Evolutionary conservation across 2,329 filamentous ascomycete genomes (phyloP), one percentile per base, ranked within the genome.

Genomic region (Calonectria hongkongensis): DNA sequence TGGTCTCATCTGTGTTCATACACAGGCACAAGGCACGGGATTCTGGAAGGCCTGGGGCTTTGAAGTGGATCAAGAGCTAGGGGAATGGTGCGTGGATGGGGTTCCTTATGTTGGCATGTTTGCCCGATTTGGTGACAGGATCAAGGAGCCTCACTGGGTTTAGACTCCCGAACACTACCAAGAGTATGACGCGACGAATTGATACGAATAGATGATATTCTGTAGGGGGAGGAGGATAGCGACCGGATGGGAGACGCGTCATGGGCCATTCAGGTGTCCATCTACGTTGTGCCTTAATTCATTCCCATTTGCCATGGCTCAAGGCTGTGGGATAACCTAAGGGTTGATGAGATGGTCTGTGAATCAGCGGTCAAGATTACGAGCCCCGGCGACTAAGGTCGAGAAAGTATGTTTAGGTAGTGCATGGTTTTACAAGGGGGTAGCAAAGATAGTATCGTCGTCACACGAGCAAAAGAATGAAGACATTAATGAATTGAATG

Each of bases 101-200:
- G 96, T 98, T 68, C 87, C 90, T 75, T 95, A 98, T 86, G 89
- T 97, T 21, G 95, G 94, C 72, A 97, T 98, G 95, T 98, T 90
- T 75, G 79, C 83, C 75, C 85, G 90, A 41, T 72, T 92, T 33
- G 80, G 86, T 4, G 73, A 87, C 4, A 74, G 70, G 21, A 48
- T 21, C n/a, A 74, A 79, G 48, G 77, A 81, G 68, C 66, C 77
- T 43, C 75, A 80, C 54, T 78, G 73, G 36, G 77, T 81, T 47
- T 83, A 77, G 70, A 69, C 51, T 50, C 65, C 47, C 64, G 30
- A 50, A 48, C 64, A 18, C 43, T 48, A 33, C 33, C 48, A 43
- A 45, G 64, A 58, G 43, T 66, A 64, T 43, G 45, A 48, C 62
- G 48, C 63, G 27, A 68, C 39, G 66, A 70, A 25, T 63, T 16